Evolutionary conservation across 441 rosid species (phyloP).

Genomic region (Bocquillonia castaneifolia): DNA sequence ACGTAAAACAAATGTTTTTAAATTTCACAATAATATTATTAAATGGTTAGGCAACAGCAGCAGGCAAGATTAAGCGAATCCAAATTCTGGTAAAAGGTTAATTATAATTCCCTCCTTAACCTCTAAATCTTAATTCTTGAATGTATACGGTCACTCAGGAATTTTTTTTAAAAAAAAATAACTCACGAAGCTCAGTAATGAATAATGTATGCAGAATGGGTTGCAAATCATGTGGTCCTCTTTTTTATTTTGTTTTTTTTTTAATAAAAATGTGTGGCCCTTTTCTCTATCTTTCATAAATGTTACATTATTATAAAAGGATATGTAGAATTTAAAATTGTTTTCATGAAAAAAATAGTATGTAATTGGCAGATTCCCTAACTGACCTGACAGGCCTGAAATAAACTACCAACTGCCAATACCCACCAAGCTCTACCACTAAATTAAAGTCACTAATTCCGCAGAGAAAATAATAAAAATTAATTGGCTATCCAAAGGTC

Average conservation of each 20-base stretch:
- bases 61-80: constrained; percentile 35
- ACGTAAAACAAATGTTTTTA: not conserved
- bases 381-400: constrained; percentile 24
- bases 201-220: constrained; percentile 30
- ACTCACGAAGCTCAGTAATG: not conserved
- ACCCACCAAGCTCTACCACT: constrained; percentile 25
- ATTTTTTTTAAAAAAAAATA: not conserved
- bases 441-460: constrained; percentile 4
- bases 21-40: not conserved
- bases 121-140: not conserved
- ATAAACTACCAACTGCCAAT: constrained; percentile 43
- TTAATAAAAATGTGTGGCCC: no score
- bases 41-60: not conserved
- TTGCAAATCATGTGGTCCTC: constrained; percentile 32
- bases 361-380: constrained; percentile 22
- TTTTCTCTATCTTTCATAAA: constrained; percentile 5
- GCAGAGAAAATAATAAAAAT: not conserved
- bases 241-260: no score
- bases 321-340: not conserved
- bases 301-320: not conserved
- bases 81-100: constrained; percentile 1
- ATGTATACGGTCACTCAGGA: no score
- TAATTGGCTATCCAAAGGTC: not conserved
- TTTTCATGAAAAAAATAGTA: not conserved
- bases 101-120: not conserved